Base-by-base conservation (phyloP, 768 basidiomycete genomes). In the Roridomyces roridus region DNA sequence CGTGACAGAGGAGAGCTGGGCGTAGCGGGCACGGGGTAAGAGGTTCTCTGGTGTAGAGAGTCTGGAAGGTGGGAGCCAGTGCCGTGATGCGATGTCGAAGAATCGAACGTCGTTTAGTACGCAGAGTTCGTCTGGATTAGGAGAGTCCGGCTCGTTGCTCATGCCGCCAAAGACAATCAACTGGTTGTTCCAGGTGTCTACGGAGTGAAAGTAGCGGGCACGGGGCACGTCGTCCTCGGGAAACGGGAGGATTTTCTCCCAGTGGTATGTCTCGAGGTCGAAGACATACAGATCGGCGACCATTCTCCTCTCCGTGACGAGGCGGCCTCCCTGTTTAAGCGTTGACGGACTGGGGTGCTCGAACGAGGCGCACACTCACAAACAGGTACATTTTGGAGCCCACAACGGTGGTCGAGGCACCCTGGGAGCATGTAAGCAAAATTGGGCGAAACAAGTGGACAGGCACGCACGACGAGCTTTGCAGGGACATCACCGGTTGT, bases 111-210 rank as follows among this genome's bases (percentile, higher is more conserved):
- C 97, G 67, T 91, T 91, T 52, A 97, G 76, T n/a, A 98, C 96
- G 59, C 90, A 92, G 24, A 95, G 83, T 60, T 94, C 90, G 53
- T 93, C 91, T 6, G 88, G 81, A 65, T 82, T 87, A 39, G 81
- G 75, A 1, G 88, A 82, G 60, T 90, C 84, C 11, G 86, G 82
- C 66, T 87, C 78, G 72, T 91, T 88, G 68, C 91, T 88, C 95
- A 98, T 97, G 11, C 96, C 96, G 18, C 96, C 96, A 68, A 98
- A 98, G 46, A 98, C 80, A 60, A 98, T 87, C 49, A 99, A 79
- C 65, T 93, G 87, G 70, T 91, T 88, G 68, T 91, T 88, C 94
- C 94, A 96, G 53, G 87, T 74, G 73, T 97, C 94, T 12, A 92
- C 85, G 59, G 90, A 93, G 74, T 99, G 97, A 69, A 99, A 99